Evolutionary conservation across 352 stramenopile species (phyloP).

Genomic region (Globisporangium middletonii): DNA sequence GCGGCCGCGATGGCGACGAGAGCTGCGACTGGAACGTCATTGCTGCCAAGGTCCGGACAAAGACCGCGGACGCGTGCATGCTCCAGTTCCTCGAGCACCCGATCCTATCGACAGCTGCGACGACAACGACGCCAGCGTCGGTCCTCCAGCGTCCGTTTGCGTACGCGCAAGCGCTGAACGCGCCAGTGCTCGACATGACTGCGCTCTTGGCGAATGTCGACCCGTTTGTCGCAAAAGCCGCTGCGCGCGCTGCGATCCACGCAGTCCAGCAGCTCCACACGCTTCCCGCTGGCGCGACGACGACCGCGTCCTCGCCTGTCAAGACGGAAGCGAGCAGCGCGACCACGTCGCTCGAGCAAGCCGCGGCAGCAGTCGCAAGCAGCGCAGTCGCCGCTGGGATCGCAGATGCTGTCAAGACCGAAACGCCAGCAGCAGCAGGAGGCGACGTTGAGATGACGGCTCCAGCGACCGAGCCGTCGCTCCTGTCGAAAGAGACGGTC

Average conservation of each 20-base stretch:
- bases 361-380: slow-evolving; percentile 28
- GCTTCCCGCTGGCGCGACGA: slow-evolving; percentile 18
- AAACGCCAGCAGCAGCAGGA: slow-evolving; percentile 20
- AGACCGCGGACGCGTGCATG: slow-evolving; percentile 72
- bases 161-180: slow-evolving; percentile 42
- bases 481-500: slow-evolving; percentile 44
- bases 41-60: slow-evolving; percentile 54
- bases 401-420: slow-evolving; percentile 27
- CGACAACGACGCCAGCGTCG: background rate
- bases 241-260: slow-evolving; percentile 52
- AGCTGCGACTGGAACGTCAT: slow-evolving; percentile 77
- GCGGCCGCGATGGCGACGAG: slow-evolving; percentile 22
- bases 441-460: slow-evolving; percentile 45
- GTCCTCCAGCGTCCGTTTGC: slow-evolving; percentile 31
- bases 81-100: slow-evolving; percentile 74
- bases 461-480: background rate
- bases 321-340: slow-evolving; percentile 9
- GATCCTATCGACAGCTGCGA: slow-evolving; percentile 29
- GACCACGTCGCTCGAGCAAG: slow-evolving; percentile 26
- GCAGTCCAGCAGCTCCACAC: slow-evolving; percentile 62
- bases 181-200: slow-evolving; percentile 45
- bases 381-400: slow-evolving; percentile 38
- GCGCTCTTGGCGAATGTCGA: slow-evolving; percentile 55
- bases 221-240: slow-evolving; percentile 64
- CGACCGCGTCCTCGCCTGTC: background rate